Evolutionary conservation across 768 basidiomycete species (phyloP), one percentile per base, ranked within the genome.

Genomic region (Coprinopsis marcescibilis): DNA sequence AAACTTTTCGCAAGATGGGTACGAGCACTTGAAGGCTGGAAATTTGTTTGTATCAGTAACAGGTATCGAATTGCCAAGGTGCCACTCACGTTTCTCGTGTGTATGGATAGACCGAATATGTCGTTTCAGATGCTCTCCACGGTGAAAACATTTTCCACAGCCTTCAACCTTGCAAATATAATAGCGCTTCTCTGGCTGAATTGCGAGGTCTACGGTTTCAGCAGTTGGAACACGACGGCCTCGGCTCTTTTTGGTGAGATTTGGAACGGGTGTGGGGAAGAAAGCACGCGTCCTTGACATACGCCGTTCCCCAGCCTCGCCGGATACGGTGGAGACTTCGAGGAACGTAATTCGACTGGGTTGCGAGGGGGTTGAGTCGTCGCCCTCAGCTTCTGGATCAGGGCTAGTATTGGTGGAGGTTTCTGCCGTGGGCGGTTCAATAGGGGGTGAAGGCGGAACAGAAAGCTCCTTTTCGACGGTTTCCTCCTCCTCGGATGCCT

Each of bases 211-310:
- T 20, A 52, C 42, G 27, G 56, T 44, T 42, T 57, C 56, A 43
- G 66, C 66, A 2, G 81, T 86, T 3, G 85, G 86, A 17, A 89
- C 86, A 49, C 83, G 75, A 29, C 86, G 77, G 11, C 86, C 86
- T 43, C 86, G 78, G 55, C 82, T 84, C 67, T 85, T 86, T 70
- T 88, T 89, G 36, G 81, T 88, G 51, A 89, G 59, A 62, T 85
- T 83, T 27, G 85, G 85, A 33, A 87, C 83, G 11, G 85, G 85
- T 21, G 81, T 71, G 19, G 85, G 85, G 38, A 80, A 72, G 4
- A 73, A 69, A 10, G 74, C 73, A 48, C 77, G 76, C 54, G 77
- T 70, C 35, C 73, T 73, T 15, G 76, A 69, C 45, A 70, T 65
- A 35, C 72, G 72, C 30, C 64, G 64, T 30, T 71, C 72, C 2